phyloP scores from a whole-genome alignment of 495 filamentous ascomycete genomes.

The Podospora conica region DNA sequence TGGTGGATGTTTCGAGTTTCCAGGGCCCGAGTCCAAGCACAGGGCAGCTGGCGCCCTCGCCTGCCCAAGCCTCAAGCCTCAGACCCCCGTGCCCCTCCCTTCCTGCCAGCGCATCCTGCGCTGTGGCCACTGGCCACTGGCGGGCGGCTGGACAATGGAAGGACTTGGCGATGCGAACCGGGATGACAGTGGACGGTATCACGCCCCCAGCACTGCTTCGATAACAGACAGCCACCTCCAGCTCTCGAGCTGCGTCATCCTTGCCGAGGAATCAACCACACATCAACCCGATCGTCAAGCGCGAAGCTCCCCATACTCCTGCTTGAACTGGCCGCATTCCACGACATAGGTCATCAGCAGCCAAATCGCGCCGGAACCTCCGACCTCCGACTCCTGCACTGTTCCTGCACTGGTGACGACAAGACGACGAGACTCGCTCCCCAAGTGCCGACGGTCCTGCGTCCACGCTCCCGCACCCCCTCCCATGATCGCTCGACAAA shows the following conservation, averaged over 20 bases:
- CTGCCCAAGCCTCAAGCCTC: too few species aligned
- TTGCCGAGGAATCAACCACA: neutral
- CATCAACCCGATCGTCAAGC: neutral
- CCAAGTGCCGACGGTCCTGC: neutral
- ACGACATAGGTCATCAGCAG: neutral
- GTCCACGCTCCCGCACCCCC: neutral
- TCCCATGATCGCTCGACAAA: conserved; percentile 5
- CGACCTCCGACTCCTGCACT: neutral
- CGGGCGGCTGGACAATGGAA: neutral
- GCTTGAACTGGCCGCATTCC: neutral
- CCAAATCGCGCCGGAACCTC: neutral
- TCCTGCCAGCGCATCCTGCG: neutral
- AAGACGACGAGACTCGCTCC: neutral
- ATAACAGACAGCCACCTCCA: neutral
- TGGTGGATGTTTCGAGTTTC: neutral
- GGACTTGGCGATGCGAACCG: neutral
- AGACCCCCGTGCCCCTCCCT: too few species aligned
- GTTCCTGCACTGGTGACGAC: neutral
- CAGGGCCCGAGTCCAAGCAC: neutral
- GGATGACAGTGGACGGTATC: neutral
- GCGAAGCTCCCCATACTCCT: neutral
- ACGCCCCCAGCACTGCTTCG: neutral
- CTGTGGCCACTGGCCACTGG: neutral
- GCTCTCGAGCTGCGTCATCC: neutral
- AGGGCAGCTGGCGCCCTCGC: neutral